These are phyloP conservation scores for Colletotrichum horii DNA, from an alignment of 2,329 filamentous ascomycete species.

Conservation along the genomic window DNA sequence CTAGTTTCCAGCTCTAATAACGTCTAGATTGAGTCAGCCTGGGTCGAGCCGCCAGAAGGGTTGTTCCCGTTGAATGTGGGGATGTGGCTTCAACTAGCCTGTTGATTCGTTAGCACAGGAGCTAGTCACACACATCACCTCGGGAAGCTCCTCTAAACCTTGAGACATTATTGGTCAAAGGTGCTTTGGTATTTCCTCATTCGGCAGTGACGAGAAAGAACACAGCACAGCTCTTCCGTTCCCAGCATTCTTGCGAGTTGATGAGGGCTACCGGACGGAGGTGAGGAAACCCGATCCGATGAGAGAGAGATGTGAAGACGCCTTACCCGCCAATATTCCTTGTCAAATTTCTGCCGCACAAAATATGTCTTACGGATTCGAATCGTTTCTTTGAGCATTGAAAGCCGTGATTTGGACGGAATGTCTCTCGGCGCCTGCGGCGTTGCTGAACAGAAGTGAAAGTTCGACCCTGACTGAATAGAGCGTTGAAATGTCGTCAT, in stretches of 20 bases:
- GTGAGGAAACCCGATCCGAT: not conserved
- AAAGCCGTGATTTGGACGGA: not conserved
- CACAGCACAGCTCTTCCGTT: not conserved
- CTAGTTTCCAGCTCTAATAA: not conserved
- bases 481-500: not conserved
- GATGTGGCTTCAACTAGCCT: not conserved
- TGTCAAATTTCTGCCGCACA: not conserved
- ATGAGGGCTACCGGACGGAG: not conserved
- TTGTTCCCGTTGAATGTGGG: slow-evolving; percentile 10
- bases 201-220: not conserved
- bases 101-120: not conserved
- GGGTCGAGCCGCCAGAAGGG: not conserved
- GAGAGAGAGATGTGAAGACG: not conserved
- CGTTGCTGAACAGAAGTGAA: not conserved
- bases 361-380: not conserved
- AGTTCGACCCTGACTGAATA: not conserved
- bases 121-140: not conserved
- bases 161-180: not conserved
- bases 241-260: not conserved
- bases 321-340: not conserved
- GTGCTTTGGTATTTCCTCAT: not conserved
- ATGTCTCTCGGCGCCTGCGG: not conserved
- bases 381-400: not conserved
- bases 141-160: not conserved
- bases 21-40: not conserved